Percentiles rank a stretch among this genome's conserved stretches.
These are phyloP conservation scores for Penicillium sp. DNA, from an alignment of 2,329 filamentous ascomycete genomes.

Conservation along the genomic window DNA sequence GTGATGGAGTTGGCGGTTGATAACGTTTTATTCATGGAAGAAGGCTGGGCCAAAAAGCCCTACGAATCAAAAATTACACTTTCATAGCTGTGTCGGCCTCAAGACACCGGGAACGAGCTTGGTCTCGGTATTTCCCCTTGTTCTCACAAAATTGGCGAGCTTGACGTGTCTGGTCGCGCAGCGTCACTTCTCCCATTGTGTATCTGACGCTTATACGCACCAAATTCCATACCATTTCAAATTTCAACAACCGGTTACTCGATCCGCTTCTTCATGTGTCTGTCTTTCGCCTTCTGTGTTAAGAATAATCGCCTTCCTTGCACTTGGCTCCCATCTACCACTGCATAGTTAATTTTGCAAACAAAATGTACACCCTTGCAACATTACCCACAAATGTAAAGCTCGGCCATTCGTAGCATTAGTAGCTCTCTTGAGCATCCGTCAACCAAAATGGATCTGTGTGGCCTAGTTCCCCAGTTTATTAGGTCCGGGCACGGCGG, in stretches of 20 bases:
- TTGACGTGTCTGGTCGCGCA: slow-evolving; percentile 30
- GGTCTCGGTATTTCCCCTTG: slow-evolving; percentile 17
- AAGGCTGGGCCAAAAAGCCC: slow-evolving; percentile 38
- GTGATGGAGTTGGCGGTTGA: slow-evolving; percentile 41
- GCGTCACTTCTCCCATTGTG: slow-evolving; percentile 31
- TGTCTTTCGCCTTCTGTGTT: slow-evolving; percentile 13
- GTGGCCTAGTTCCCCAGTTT: slow-evolving; percentile 2
- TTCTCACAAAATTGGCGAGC: slow-evolving; percentile 24
- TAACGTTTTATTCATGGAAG: slow-evolving; percentile 39
- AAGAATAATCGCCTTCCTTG: slow-evolving; percentile 24
- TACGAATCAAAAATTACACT: slow-evolving; percentile 36
- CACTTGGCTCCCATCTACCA: slow-evolving; percentile 26
- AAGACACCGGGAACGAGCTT: slow-evolving; percentile 25
- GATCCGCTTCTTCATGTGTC: slow-evolving; percentile 15
- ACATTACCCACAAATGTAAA: not conserved
- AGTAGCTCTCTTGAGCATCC: not conserved
- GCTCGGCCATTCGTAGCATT: not conserved
- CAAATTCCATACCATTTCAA: slow-evolving; percentile 36
- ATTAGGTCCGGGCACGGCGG: too few species aligned
- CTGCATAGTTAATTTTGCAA: slow-evolving; percentile 13
- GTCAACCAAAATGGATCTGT: not conserved
- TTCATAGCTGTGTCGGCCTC: slow-evolving; percentile 29
- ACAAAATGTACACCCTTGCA: not conserved
- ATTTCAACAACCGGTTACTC: slow-evolving; percentile 22
- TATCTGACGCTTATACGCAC: slow-evolving; percentile 37